These are phyloP conservation scores for Saccharomycopsis synnaedendra DNA, from an alignment of 805 yeast genomes.

Conservation along the genomic window DNA sequence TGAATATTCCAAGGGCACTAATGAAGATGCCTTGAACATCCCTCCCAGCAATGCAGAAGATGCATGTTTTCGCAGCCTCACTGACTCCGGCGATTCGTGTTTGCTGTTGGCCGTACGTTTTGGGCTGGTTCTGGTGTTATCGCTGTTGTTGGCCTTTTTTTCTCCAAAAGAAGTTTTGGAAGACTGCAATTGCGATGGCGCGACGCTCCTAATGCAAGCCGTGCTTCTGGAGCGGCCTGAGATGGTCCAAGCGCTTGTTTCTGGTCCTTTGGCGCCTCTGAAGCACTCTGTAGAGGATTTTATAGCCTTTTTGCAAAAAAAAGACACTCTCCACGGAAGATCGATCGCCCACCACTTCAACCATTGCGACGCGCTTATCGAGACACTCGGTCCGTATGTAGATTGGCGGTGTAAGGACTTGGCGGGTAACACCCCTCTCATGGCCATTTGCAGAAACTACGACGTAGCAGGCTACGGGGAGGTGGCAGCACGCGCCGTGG, in stretches of 20 bases:
- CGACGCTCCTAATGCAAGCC: slow-evolving; percentile 50
- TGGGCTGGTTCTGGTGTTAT: slow-evolving; percentile 33
- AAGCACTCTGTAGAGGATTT: slow-evolving; percentile 37
- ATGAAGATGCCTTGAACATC: slow-evolving; percentile 5
- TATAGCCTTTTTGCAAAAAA: slow-evolving; percentile 32
- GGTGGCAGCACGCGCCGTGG: slow-evolving; percentile 36
- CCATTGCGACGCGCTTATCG: slow-evolving; percentile 41
- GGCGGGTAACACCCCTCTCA: slow-evolving; percentile 67
- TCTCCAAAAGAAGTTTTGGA: slow-evolving; percentile 56
- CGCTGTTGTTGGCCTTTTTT: slow-evolving; percentile 35
- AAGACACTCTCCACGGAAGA: slow-evolving; percentile 40
- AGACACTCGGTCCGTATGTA: slow-evolving; percentile 42
- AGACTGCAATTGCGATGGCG: slow-evolving; percentile 45
- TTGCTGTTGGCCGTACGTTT: slow-evolving; percentile 50
- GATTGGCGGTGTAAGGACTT: slow-evolving; percentile 62
- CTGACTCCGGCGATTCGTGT: slow-evolving; percentile 59
- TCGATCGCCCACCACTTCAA: slow-evolving; percentile 66
- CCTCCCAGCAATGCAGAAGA: slow-evolving; percentile 17
- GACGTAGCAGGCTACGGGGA: slow-evolving; percentile 55
- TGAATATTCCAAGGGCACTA: slow-evolving; percentile 21
- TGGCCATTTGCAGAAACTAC: slow-evolving; percentile 66
- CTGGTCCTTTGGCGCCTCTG: slow-evolving; percentile 29
- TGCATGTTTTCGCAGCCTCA: slow-evolving; percentile 28
- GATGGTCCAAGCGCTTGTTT: neutral
- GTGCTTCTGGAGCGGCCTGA: slow-evolving; percentile 25